A percentile compares a stretch with the other conserved stretches of the same genome.
Evolutionary conservation across 352 stramenopile genomes (phyloP).

Genomic region (Pythium graminicola): DNA sequence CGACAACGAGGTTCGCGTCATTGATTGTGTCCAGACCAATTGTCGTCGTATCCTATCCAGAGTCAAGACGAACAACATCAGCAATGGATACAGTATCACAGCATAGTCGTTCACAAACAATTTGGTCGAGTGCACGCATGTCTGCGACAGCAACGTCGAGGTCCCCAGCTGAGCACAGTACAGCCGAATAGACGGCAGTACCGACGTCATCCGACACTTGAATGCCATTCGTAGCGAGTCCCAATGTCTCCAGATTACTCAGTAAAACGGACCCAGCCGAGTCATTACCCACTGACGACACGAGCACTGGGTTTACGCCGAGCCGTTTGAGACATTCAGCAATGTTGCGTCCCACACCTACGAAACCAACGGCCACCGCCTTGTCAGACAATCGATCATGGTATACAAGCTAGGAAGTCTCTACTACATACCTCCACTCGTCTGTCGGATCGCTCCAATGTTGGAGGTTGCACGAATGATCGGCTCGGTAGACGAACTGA

Average conservation of each 20-base stretch:
- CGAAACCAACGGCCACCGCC: conserved; percentile 10
- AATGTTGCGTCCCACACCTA: conserved; percentile 91
- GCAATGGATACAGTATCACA: background rate
- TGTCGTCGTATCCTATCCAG: conserved; percentile 31
- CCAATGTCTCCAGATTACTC: conserved; percentile 51
- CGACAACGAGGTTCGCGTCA: conserved; percentile 51
- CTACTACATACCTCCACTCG: conserved; percentile 49
- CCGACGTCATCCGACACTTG: conserved; percentile 37
- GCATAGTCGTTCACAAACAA: conserved; percentile 32
- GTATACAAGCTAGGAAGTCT: no score
- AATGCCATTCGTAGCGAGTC: conserved; percentile 56
- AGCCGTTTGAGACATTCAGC: conserved; percentile 83
- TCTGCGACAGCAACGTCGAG: conserved; percentile 83
- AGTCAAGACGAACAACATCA: background rate
- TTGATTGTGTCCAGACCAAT: conserved; percentile 45
- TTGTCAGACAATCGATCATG: background rate
- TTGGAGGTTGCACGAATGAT: conserved; percentile 83
- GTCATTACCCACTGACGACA: conserved; percentile 81
- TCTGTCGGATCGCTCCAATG: conserved; percentile 78
- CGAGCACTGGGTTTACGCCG: conserved; percentile 49
- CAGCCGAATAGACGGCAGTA: conserved; percentile 83
- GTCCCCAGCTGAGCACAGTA: conserved; percentile 71
- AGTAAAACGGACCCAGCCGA: conserved; percentile 62
- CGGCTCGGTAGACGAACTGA: conserved; percentile 56
- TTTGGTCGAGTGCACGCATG: conserved; percentile 73